A percentile compares a stretch with the other conserved stretches of the same genome.
These are phyloP conservation scores for Diplodia sapinea DNA, from an alignment of 2,329 filamentous ascomycete genomes.

Conservation along the genomic window DNA sequence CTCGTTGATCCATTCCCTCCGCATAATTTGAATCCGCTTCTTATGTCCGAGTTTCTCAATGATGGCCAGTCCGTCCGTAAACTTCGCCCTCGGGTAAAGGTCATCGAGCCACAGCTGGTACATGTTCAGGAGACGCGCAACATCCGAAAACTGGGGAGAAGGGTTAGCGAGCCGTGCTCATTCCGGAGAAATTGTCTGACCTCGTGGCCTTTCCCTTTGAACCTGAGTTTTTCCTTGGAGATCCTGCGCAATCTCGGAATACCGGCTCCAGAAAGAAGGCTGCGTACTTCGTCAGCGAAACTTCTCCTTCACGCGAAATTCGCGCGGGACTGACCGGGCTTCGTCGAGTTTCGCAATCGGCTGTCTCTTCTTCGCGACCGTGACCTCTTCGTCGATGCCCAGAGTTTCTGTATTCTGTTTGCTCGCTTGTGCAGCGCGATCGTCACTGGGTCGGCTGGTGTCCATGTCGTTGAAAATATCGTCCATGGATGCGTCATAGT, in stretches of 20 bases:
- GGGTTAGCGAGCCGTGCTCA: constrained; percentile 24
- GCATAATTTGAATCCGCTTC: constrained; percentile 73
- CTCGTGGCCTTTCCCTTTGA: constrained; percentile 95
- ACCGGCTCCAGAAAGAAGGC: constrained; percentile 80
- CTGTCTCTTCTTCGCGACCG: constrained; percentile 75
- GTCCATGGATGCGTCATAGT: constrained; percentile 71
- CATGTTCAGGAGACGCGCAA: constrained; percentile 79
- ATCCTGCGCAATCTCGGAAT: constrained; percentile 80
- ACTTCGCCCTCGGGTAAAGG: constrained; percentile 91
- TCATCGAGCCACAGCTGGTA: constrained; percentile 98
- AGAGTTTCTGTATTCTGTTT: constrained; percentile 51
- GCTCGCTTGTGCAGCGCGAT: constrained; percentile 33
- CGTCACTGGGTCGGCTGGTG: constrained; percentile 24
- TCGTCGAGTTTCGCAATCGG: constrained; percentile 90
- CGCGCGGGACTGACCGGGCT: constrained; percentile 59
- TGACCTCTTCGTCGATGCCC: constrained; percentile 86
- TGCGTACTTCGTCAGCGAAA: constrained; percentile 43
- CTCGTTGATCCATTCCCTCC: constrained; percentile 85
- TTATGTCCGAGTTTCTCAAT: constrained; percentile 93
- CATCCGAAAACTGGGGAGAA: constrained; percentile 74
- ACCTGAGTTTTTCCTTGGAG: constrained; percentile 71
- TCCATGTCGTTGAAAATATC: constrained; percentile 54
- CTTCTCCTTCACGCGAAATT: constrained; percentile 9
- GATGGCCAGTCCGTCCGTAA: constrained; percentile 85
- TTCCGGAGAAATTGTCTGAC: constrained; percentile 51